A percentile compares a stretch with the other conserved stretches of the same genome.
Conservation (phyloP, 1,284 basidiomycete species). For the Moesziomyces parantarcticus region DNA sequence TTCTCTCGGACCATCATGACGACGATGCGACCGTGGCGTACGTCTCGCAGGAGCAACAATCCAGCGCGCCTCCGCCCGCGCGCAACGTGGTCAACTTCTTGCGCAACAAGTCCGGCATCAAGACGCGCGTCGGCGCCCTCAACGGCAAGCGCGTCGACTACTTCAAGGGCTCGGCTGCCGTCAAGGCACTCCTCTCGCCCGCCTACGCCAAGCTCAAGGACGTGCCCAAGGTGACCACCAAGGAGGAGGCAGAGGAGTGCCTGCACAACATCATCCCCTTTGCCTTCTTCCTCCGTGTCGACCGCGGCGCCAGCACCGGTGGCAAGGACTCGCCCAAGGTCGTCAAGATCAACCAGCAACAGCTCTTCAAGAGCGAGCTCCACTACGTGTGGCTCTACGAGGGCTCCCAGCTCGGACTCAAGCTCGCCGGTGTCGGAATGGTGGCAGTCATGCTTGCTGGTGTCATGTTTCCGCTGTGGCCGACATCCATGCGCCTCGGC, state of each 20-base stretch:
- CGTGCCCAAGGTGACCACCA: slow-evolving; percentile 72
- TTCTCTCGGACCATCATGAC: slow-evolving; percentile 7
- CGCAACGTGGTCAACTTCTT: slow-evolving; percentile 63
- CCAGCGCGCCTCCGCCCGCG: slow-evolving; percentile 53
- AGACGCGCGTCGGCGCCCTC: slow-evolving; percentile 86
- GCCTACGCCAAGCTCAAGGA: slow-evolving; percentile 88
- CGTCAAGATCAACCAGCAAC: slow-evolving; percentile 78
- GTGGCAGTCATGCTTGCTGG: slow-evolving; percentile 92
- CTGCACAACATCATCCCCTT: slow-evolving; percentile 81
- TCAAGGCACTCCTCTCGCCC: slow-evolving; percentile 90
- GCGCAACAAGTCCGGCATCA: slow-evolving; percentile 77
- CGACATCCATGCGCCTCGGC: slow-evolving; percentile 88
- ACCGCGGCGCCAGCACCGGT: slow-evolving; percentile 72
- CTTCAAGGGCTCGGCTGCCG: slow-evolving; percentile 81
- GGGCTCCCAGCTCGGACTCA: slow-evolving; percentile 90
- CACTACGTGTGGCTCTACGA: slow-evolving; percentile 95
- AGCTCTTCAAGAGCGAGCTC: slow-evolving; percentile 72
- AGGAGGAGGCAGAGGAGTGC: slow-evolving; percentile 79
- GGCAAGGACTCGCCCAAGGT: slow-evolving; percentile 51
- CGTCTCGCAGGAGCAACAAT: slow-evolving; percentile 60
- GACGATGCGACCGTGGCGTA: neutral
- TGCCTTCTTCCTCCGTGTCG: slow-evolving; percentile 67
- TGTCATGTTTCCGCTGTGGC: slow-evolving; percentile 99
- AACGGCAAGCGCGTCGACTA: slow-evolving; percentile 96
- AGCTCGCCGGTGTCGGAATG: slow-evolving; percentile 91